These are phyloP conservation scores for Ceratocystiopsis sp. DNA, from an alignment of 2,329 filamentous ascomycete genomes.

Conservation along the genomic window DNA sequence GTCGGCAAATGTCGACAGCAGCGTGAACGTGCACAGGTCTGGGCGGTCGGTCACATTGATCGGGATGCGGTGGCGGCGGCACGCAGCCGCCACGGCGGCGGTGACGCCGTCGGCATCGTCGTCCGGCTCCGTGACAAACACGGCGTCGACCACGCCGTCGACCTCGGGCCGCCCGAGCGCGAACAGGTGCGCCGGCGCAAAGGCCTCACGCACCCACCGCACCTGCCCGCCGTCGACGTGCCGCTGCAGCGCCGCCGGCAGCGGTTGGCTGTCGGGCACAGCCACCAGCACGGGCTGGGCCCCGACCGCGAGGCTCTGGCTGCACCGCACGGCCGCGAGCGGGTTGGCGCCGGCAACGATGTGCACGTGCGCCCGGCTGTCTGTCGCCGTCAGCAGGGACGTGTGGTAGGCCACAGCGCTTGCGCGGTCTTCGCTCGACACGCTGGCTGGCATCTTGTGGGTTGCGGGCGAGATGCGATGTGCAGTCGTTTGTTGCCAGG, in stretches of 20 bases:
- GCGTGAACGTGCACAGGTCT: slow-evolving; percentile 70
- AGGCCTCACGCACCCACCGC: slow-evolving; percentile 46
- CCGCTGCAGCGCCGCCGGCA: slow-evolving; percentile 39
- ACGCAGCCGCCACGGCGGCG: slow-evolving; percentile 56
- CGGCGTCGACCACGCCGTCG: slow-evolving; percentile 64
- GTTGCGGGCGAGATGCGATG: too few species aligned
- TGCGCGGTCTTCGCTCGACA: too few species aligned
- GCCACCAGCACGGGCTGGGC: slow-evolving; percentile 67
- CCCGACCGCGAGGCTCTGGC: slow-evolving; percentile 64
- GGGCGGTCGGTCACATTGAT: slow-evolving; percentile 86
- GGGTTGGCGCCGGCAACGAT: slow-evolving; percentile 76
- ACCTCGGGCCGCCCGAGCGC: slow-evolving; percentile 68
- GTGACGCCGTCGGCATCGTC: not conserved
- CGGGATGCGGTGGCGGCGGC: slow-evolving; percentile 66
- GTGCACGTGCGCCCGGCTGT: slow-evolving; percentile 57
- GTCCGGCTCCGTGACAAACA: slow-evolving; percentile 54
- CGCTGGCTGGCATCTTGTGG: too few species aligned
- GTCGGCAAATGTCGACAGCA: slow-evolving; percentile 77
- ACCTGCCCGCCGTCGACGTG: slow-evolving; percentile 50
- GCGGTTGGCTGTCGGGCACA: slow-evolving; percentile 23
- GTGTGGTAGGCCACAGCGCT: slow-evolving; percentile 12
- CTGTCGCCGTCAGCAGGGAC: slow-evolving; percentile 54
- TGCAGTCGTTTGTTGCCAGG: too few species aligned
- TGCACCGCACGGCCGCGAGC: slow-evolving; percentile 69
- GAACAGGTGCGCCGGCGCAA: slow-evolving; percentile 55